Base-by-base conservation (phyloP, 345 rosid species). In the Gossypium mustelinum region DNA sequence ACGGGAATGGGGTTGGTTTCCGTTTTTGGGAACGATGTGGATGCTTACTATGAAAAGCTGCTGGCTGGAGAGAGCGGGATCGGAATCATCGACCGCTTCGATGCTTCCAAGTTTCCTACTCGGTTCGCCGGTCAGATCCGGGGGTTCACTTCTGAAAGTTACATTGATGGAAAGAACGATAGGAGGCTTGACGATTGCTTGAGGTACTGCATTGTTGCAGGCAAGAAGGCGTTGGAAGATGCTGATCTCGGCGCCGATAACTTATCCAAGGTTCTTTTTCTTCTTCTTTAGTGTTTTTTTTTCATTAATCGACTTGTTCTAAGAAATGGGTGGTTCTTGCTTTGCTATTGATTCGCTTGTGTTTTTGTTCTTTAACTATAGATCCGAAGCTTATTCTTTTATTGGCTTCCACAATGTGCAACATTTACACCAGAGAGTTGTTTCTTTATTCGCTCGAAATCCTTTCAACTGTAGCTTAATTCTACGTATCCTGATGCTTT, bases 101-200 rank as follows among this genome's bases (percentile, higher is more conserved):
- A 95, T 78, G 97, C 97, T 2, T 93, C 96, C 14, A 91, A 93
- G 86, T 93, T 91, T 66, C 97, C 99, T 0, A 93, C 99, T 72
- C 82, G 97, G 72, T 95, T 95, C 84, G 99, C 85, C 8, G 98
- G 98, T n/a, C 99, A 95, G 97, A 91, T 95, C 87, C 90, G 91
- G 50, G 98, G 97, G 72, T 93, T 95, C 83, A 78, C 39, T 73
- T 81, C 97, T 0, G 76, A 87, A 77, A 98, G 97, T 3, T 89
- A 88, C 79, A 91, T 95, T 73, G 98, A 91, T 76, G 97, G 94
- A 44, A 95, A 95, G 87, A 93, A 91, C 65, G 98, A 95, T 76
- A 78, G 97, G 80, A 73, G 99, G 67, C 93, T 93, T 52, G 99
- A 95, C 72, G 96, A 95, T 87, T 91, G 94, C 81, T 85, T 90